Conservation (phyloP, 176 grass and related monocot species). For the Aegilops longissima region DNA sequence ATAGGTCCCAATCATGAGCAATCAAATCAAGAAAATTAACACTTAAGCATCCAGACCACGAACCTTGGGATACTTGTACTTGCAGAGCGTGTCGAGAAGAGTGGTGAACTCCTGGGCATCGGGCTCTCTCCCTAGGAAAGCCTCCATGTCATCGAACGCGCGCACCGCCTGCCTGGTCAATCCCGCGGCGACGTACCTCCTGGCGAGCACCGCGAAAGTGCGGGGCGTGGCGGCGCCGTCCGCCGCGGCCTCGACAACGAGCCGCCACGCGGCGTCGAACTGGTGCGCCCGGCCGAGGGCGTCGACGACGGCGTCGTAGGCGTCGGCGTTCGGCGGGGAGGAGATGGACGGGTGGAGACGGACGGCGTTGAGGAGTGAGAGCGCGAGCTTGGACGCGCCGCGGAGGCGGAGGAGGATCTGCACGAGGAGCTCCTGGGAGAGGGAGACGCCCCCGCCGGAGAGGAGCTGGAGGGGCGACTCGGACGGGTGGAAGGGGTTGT, state of each 20-base stretch:
- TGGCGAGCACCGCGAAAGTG: constrained; percentile 68
- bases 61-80: constrained; percentile 95
- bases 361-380: constrained; percentile 68
- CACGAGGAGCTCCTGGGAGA: constrained; percentile 50
- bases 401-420: constrained; percentile 89
- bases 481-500: constrained; percentile 79
- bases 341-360: constrained; percentile 46
- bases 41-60: not conserved
- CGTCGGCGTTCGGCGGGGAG: constrained; percentile 25
- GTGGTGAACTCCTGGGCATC: constrained; percentile 61
- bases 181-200: constrained; percentile 72
- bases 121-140: constrained; percentile 85
- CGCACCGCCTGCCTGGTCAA: constrained; percentile 78
- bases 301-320: constrained; percentile 82
- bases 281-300: constrained; percentile 60
- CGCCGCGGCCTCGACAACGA: constrained; percentile 72
- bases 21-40: not conserved
- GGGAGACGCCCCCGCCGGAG: constrained; percentile 44
- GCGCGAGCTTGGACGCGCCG: constrained; percentile 74
- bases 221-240: constrained; percentile 54
- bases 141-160: constrained; percentile 95
- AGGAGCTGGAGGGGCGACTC: constrained; percentile 77
- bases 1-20: not conserved
- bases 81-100: constrained; percentile 86
- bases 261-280: constrained; percentile 81